Percentiles rank a stretch among this genome's conserved stretches.
Conservation (phyloP, 225 moss, liverwort and hornwort species). For the Marchantia paleacea region DNA sequence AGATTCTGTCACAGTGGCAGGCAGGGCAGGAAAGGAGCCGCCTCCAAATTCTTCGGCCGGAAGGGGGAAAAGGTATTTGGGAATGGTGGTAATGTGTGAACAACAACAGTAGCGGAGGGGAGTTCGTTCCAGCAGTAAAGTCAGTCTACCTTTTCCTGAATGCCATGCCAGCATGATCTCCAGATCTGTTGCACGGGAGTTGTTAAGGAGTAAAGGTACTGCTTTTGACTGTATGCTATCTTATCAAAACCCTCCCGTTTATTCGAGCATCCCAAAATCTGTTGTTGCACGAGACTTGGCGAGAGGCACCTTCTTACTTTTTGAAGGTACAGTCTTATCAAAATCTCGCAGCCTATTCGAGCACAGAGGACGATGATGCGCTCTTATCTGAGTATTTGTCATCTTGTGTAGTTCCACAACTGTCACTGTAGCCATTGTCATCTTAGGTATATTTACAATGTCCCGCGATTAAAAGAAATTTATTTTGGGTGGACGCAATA, state of each 20-base stretch:
- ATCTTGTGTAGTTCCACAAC: not conserved
- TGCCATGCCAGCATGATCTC: not conserved
- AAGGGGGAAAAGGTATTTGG: not conserved
- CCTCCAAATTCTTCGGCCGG: not conserved
- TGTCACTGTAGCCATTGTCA: not conserved
- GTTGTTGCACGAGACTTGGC: not conserved
- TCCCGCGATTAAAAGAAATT: not conserved
- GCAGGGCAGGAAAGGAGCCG: not conserved
- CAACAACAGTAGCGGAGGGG: not conserved
- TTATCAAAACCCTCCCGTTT: not conserved
- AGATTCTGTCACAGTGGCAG: not conserved
- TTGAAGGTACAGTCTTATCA: not conserved
- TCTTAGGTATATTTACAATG: not conserved
- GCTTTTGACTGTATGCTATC: not conserved
- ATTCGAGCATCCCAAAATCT: not conserved
- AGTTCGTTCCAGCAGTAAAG: slow-evolving; percentile 4
- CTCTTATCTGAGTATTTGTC: slow-evolving; percentile 5
- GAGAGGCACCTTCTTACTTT: not conserved
- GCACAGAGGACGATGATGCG: not conserved
- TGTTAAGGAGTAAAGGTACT: slow-evolving; percentile 1
- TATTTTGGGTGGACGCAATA: not conserved
- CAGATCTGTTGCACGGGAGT: not conserved
- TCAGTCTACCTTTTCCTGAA: slow-evolving; percentile 1
- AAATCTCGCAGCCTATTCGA: slow-evolving; percentile 6
- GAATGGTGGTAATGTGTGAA: not conserved